Percentiles rank a stretch among this genome's conserved stretches.
phyloP scores from a whole-genome alignment of 2,329 filamentous ascomycete species.

The Sporothrix brasiliensis region DNA sequence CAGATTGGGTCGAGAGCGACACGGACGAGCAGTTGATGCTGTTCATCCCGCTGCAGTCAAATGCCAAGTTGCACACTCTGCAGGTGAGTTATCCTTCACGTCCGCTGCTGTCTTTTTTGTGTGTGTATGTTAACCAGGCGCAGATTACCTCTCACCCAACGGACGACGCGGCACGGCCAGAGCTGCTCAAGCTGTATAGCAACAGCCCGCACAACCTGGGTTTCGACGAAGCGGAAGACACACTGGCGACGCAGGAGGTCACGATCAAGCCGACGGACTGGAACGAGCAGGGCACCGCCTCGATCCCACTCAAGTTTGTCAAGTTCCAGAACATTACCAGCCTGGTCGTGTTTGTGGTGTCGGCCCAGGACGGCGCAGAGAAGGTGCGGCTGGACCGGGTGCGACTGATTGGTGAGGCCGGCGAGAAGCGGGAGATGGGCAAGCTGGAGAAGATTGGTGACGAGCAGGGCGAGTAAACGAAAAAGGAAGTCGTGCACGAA shows the following conservation, averaged over 20 bases:
- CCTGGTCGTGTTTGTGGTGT: conserved; percentile 83
- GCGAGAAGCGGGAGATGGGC: conserved; percentile 89
- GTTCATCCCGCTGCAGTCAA: conserved; percentile 85
- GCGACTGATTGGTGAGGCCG: conserved; percentile 81
- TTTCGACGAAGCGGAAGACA: conserved; percentile 92
- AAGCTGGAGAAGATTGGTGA: conserved; percentile 94
- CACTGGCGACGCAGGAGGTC: conserved; percentile 76
- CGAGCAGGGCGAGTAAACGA: conserved; percentile 60
- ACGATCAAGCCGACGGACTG: conserved; percentile 76
- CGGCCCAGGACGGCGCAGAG: conserved; percentile 81
- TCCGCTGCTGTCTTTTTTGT: conserved; percentile 32
- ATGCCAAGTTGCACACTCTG: conserved; percentile 83
- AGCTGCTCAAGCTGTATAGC: conserved; percentile 79
- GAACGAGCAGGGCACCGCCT: conserved; percentile 76
- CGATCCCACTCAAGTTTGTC: conserved; percentile 78
- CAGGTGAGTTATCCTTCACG: conserved; percentile 51
- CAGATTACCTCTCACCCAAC: conserved; percentile 82
- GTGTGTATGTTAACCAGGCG: not conserved
- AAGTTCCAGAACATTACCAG: conserved; percentile 95
- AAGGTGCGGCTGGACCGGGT: conserved; percentile 82
- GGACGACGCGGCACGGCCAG: conserved; percentile 76
- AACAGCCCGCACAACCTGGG: conserved; percentile 90
- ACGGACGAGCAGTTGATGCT: conserved; percentile 96
- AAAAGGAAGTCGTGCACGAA: not conserved
- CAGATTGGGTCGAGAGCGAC: conserved; percentile 92